phyloP scores from a whole-genome alignment of 2,329 filamentous ascomycete species.

The Stagonosporopsis cucurbitacearum region DNA sequence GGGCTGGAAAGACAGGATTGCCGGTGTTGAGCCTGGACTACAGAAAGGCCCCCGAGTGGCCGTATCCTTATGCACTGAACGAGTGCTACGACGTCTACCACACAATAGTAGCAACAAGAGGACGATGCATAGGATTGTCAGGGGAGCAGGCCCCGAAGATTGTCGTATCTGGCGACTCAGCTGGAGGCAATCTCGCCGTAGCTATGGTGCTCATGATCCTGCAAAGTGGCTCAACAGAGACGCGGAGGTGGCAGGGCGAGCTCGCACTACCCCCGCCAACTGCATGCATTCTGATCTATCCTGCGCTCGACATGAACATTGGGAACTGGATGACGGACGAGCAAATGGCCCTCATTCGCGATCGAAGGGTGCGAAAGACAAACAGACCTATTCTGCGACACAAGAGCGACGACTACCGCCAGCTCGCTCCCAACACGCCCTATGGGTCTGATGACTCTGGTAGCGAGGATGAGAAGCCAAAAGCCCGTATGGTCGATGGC shows the following conservation, averaged over 20 bases:
- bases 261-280: conserved; percentile 74
- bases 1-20: conserved; percentile 88
- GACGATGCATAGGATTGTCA: conserved; percentile 76
- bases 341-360: conserved; percentile 92
- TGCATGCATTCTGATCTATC: conserved; percentile 86
- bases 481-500: conserved; percentile 16
- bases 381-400: conserved; percentile 79
- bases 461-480: conserved; percentile 47
- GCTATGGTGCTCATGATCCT: conserved; percentile 88
- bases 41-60: conserved; percentile 81
- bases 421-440: conserved; percentile 80
- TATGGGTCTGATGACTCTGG: conserved; percentile 79
- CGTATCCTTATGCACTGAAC: conserved; percentile 84
- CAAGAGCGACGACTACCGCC: conserved; percentile 88
- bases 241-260: conserved; percentile 63
- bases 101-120: conserved; percentile 73
- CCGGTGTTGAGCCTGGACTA: conserved; percentile 93
- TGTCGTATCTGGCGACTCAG: conserved; percentile 79
- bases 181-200: conserved; percentile 80
- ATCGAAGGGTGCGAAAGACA: conserved; percentile 76
- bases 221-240: conserved; percentile 69
- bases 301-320: conserved; percentile 94
- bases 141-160: conserved; percentile 70
- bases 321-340: conserved; percentile 99
- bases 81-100: conserved; percentile 88